These are phyloP conservation scores for Apiospora phragmitis DNA, from an alignment of 2,329 filamentous ascomycete species.

Conservation along the genomic window DNA sequence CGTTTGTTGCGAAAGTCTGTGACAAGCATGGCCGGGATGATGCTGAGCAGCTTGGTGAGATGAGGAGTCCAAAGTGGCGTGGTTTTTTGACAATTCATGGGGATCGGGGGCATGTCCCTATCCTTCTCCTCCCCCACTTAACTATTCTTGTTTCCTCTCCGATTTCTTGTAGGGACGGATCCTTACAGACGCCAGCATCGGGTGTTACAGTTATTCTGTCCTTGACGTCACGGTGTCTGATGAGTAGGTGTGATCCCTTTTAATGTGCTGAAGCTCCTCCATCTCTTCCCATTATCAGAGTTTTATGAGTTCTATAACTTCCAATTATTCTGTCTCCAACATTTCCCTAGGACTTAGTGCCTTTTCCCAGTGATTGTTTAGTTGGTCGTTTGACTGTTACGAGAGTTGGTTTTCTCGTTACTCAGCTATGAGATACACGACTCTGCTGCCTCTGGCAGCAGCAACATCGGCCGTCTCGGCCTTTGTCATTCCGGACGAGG, in stretches of 20 bases:
- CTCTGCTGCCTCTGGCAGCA: constrained; percentile 24
- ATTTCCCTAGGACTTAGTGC: background rate
- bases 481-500: constrained; percentile 31
- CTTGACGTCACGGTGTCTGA: constrained; percentile 1
- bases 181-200: constrained; percentile 1
- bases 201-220: background rate
- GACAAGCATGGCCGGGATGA: background rate
- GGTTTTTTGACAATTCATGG: background rate
- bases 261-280: constrained; percentile 1
- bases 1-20: background rate
- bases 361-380: background rate
- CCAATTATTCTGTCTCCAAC: background rate
- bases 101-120: background rate
- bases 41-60: background rate
- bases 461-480: constrained; percentile 22
- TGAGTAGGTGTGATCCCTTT: background rate
- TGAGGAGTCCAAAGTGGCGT: background rate
- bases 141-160: background rate
- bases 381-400: background rate
- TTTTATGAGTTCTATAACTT: background rate
- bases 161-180: background rate
- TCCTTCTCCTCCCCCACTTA: background rate
- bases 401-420: background rate
- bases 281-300: background rate
- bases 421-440: constrained; percentile 25